These are phyloP conservation scores for Cucurbita ficifolia DNA, from an alignment of 306 rosid species.

Conservation along the genomic window DNA sequence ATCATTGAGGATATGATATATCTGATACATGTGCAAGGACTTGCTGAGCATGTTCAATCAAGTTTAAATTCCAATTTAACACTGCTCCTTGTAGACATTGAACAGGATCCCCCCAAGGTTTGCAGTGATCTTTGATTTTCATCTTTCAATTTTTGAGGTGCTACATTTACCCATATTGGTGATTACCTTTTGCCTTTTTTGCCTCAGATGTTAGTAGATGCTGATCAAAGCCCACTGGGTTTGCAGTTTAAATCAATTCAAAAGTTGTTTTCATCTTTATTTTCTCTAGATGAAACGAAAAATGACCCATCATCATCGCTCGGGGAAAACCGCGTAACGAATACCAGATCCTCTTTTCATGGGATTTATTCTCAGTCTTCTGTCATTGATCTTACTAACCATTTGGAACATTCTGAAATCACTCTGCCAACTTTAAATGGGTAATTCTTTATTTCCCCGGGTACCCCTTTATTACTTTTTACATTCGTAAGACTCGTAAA, in stretches of 20 bases:
- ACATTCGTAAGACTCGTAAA: not conserved
- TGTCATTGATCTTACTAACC: constrained; percentile 60
- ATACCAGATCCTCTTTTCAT: constrained; percentile 6
- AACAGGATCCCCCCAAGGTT: constrained; percentile 68
- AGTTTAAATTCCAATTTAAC: constrained; percentile 30
- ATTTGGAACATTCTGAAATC: constrained; percentile 55
- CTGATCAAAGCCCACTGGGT: constrained; percentile 34
- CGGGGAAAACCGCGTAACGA: constrained; percentile 3
- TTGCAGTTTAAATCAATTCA: constrained; percentile 54
- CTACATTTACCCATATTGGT: not conserved
- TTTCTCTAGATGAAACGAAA: constrained; percentile 20
- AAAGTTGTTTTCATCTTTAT: constrained; percentile 38
- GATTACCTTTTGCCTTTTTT: constrained; percentile 1
- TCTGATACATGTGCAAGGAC: constrained; percentile 38
- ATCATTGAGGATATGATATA: constrained; percentile 83
- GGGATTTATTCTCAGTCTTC: constrained; percentile 19
- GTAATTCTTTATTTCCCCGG: constrained; percentile 19
- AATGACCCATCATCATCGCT: constrained; percentile 12
- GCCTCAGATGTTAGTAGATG: constrained; percentile 44
- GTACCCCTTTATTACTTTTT: not conserved
- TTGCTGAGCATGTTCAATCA: constrained; percentile 30
- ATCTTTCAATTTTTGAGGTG: not conserved
- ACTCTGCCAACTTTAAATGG: constrained; percentile 81
- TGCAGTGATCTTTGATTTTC: not conserved
- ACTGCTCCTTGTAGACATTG: constrained; percentile 62